Evolutionary conservation across 192 early-diverging fungal species (phyloP).

Genomic region (Coemansia sp.): DNA sequence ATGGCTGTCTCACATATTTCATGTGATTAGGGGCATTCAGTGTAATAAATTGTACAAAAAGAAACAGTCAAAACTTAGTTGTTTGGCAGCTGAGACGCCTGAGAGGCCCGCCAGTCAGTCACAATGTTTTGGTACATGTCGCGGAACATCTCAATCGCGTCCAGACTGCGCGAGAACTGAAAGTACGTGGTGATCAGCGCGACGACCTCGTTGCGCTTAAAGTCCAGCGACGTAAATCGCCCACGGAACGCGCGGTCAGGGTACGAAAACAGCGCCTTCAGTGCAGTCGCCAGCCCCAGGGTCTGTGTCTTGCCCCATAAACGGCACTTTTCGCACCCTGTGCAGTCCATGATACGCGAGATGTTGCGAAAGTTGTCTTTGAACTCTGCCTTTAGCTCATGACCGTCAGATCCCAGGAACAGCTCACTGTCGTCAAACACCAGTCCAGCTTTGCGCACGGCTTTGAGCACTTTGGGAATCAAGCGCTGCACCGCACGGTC

Average conservation of each 20-base stretch:
- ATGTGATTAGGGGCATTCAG: neutral
- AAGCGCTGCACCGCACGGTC: constrained; percentile 52
- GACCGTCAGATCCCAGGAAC: constrained; percentile 68
- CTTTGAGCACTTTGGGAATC: constrained; percentile 37
- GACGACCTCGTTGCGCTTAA: constrained; percentile 74
- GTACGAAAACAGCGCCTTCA: constrained; percentile 94
- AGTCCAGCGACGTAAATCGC: constrained; percentile 47
- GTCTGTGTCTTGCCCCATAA: constrained; percentile 98
- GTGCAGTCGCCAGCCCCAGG: constrained; percentile 91
- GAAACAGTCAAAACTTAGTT: neutral
- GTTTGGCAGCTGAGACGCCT: neutral
- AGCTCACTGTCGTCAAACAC: constrained; percentile 91
- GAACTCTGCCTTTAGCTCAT: constrained; percentile 81
- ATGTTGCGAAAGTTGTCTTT: constrained; percentile 93
- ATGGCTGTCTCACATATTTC: neutral
- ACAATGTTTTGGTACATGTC: constrained; percentile 65
- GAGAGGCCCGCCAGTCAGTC: constrained; percentile 44
- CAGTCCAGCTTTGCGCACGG: constrained; percentile 45
- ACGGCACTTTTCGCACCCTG: constrained; percentile 97
- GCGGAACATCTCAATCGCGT: constrained; percentile 78
- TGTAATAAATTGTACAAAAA: neutral
- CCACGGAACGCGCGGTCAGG: constrained; percentile 64
- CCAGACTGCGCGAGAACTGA: constrained; percentile 82
- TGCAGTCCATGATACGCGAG: constrained; percentile 98
- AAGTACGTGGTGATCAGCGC: constrained; percentile 87